A percentile compares a stretch with the other conserved stretches of the same genome.
phyloP scores from a whole-genome alignment of 2,329 filamentous ascomycete genomes.

The Clonostachys solani region DNA sequence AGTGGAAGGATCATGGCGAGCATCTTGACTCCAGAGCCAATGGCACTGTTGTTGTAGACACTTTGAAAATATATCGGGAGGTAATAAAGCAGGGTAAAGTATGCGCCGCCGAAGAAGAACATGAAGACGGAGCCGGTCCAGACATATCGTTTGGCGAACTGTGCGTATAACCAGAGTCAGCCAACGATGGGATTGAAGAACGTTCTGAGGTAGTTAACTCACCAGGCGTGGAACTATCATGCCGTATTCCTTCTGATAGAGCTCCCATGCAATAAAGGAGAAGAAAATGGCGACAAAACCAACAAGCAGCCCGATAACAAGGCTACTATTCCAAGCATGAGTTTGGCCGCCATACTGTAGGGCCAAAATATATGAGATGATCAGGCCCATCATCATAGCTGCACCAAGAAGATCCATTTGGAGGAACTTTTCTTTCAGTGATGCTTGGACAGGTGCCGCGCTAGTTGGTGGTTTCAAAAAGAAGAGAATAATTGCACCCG shows the following conservation, averaged over 20 bases:
- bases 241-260: background rate
- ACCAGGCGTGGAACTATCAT: background rate
- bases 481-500: slow-evolving; percentile 42
- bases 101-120: slow-evolving; percentile 20
- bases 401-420: slow-evolving; percentile 46
- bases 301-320: slow-evolving; percentile 47
- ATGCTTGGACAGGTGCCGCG: slow-evolving; percentile 22
- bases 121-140: slow-evolving; percentile 12
- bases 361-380: slow-evolving; percentile 48
- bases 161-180: background rate
- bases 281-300: slow-evolving; percentile 37
- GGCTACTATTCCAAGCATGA: slow-evolving; percentile 42
- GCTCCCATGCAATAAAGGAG: slow-evolving; percentile 28
- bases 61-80: slow-evolving; percentile 44
- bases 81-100: slow-evolving; percentile 18
- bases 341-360: slow-evolving; percentile 51
- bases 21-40: slow-evolving; percentile 3
- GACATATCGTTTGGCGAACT: background rate
- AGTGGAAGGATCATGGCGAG: slow-evolving; percentile 4
- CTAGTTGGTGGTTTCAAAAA: slow-evolving; percentile 34
- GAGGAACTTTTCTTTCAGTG: slow-evolving; percentile 28
- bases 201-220: background rate
- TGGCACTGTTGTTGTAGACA: slow-evolving; percentile 25
- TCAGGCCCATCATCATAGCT: slow-evolving; percentile 41
- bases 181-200: background rate